Evolutionary conservation across 73 alveolate species (phyloP).

Genomic region (Tetrahymena elliotti): DNA sequence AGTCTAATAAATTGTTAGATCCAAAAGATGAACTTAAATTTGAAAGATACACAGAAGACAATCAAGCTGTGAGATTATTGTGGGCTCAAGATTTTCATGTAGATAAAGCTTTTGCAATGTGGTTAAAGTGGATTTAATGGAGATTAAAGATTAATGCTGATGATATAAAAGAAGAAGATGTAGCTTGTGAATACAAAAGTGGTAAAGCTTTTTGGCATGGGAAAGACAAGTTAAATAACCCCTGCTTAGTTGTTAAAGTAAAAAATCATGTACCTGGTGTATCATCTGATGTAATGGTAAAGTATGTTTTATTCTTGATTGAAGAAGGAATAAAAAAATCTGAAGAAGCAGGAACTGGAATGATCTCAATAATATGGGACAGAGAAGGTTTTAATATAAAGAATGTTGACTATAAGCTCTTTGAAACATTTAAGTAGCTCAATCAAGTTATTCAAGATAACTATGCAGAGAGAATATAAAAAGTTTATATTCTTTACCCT

Average conservation of each 20-base stretch:
- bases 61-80: background rate
- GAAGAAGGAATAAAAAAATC: background rate
- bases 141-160: background rate
- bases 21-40: background rate
- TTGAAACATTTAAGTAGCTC: background rate
- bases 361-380: background rate
- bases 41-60: background rate
- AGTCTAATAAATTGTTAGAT: background rate
- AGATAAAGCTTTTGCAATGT: background rate
- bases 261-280: background rate
- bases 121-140: background rate
- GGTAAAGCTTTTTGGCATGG: background rate
- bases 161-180: background rate
- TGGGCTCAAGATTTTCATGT: background rate
- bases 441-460: background rate
- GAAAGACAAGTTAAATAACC: background rate
- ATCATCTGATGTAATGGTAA: background rate
- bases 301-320: background rate
- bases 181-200: background rate
- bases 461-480: background rate
- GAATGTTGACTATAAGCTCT: background rate
- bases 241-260: background rate
- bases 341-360: background rate
- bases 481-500: background rate
- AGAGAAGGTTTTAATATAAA: background rate